Conservation (phyloP, 768 basidiomycete genomes). For the Termitomyces sp. region DNA sequence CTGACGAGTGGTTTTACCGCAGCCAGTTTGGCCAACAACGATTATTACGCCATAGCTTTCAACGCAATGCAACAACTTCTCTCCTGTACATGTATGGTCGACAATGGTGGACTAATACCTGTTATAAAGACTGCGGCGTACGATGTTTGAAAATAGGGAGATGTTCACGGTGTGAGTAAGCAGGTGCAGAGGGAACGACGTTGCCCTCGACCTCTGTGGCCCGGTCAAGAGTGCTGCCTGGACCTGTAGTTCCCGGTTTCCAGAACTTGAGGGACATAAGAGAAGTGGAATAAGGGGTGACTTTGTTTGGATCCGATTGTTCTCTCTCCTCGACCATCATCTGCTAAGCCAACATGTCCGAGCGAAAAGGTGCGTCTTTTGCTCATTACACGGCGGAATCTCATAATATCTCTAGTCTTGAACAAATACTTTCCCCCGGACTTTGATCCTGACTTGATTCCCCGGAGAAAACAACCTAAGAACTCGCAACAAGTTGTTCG, state of each 20-base stretch:
- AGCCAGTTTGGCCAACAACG: constrained; percentile 93
- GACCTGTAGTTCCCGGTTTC: constrained; percentile 84
- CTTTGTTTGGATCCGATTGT: constrained; percentile 12
- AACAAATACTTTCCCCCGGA: constrained; percentile 98
- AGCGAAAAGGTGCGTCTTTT: constrained; percentile 64
- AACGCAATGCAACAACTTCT: constrained; percentile 77
- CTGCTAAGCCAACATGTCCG: constrained; percentile 56
- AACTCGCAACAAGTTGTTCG: constrained; percentile 97
- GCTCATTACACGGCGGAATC: background rate
- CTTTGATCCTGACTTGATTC: constrained; percentile 96
- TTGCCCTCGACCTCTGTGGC: constrained; percentile 72
- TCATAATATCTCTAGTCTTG: constrained; percentile 49
- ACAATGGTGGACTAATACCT: background rate
- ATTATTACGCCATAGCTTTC: constrained; percentile 84
- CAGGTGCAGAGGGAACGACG: constrained; percentile 62
- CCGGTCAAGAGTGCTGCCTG: constrained; percentile 87
- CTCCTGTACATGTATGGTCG: constrained; percentile 39
- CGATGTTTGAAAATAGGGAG: constrained; percentile 92
- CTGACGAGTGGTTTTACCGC: constrained; percentile 96
- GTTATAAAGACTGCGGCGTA: constrained; percentile 29
- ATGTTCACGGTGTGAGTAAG: constrained; percentile 64
- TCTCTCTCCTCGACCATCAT: constrained; percentile 6
- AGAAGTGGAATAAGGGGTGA: background rate
- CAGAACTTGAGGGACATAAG: constrained; percentile 70
- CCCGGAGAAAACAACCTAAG: constrained; percentile 83